Conservation (phyloP, 129 eudicot species). For the Mikania micrantha region DNA sequence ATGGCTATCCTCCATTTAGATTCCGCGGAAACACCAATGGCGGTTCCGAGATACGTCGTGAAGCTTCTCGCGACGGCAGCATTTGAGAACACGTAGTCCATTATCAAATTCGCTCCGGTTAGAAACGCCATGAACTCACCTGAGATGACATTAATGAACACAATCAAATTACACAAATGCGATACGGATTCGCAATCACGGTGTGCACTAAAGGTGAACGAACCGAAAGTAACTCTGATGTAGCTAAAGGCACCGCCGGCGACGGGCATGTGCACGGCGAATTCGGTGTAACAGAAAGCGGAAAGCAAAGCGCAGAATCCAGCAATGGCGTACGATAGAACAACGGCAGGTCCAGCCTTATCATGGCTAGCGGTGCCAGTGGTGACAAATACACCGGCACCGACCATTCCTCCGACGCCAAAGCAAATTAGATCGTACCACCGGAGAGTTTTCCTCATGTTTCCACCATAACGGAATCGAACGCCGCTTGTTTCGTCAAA, state of each 20-base stretch:
- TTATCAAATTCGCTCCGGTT: conserved; percentile 82
- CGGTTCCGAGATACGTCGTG: conserved; percentile 75
- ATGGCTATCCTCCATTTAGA: conserved; percentile 59
- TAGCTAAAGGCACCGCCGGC: conserved; percentile 99
- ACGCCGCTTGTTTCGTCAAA: conserved; percentile 51
- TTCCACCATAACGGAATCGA: conserved; percentile 54
- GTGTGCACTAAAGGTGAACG: no score
- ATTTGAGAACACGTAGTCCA: conserved; percentile 88
- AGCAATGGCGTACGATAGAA: conserved; percentile 94
- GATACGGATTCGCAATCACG: not conserved
- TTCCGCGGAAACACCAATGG: conserved; percentile 52
- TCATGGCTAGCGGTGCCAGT: conserved; percentile 62
- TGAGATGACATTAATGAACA: not conserved
- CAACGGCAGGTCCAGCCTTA: conserved; percentile 73
- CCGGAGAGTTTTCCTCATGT: conserved; percentile 48
- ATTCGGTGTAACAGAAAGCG: conserved; percentile 96
- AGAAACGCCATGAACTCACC: conserved; percentile 74
- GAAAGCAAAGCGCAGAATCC: conserved; percentile 92
- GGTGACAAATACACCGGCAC: conserved; percentile 96
- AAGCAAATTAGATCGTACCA: conserved; percentile 91
- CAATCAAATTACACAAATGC: conserved; percentile 13
- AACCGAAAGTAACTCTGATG: conserved; percentile 85
- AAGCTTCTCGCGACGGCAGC: conserved; percentile 98
- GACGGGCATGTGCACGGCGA: conserved; percentile 95
- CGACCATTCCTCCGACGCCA: conserved; percentile 98